These are phyloP conservation scores for Zizania latifolia DNA, from an alignment of 176 grass and related monocot species.

Conservation along the genomic window DNA sequence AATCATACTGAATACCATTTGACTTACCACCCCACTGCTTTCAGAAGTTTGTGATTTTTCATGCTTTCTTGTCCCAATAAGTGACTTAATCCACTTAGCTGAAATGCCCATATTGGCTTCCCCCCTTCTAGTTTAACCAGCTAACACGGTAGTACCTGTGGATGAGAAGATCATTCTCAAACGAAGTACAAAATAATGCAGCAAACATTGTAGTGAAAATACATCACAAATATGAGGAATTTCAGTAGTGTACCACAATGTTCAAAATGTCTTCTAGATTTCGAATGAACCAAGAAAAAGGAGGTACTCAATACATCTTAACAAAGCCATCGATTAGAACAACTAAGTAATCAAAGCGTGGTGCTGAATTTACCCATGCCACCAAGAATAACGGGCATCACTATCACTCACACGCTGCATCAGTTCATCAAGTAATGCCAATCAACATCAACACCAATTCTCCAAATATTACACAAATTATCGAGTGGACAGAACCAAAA, in stretches of 20 bases:
- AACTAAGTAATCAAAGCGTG: background rate
- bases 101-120: constrained; percentile 60
- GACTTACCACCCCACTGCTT: constrained; percentile 49
- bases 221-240: background rate
- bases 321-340: background rate
- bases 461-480: background rate
- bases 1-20: background rate
- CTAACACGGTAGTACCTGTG: constrained; percentile 22
- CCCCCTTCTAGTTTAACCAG: background rate
- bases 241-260: background rate
- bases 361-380: background rate
- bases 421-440: background rate
- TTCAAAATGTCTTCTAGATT: background rate
- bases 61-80: constrained; percentile 65
- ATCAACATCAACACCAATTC: background rate
- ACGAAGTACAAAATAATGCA: background rate
- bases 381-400: background rate
- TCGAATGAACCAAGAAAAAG: background rate
- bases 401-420: background rate
- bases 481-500: background rate
- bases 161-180: background rate
- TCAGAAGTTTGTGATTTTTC: constrained; percentile 45
- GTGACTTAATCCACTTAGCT: constrained; percentile 74
- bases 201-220: background rate
- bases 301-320: background rate